Evolutionary conservation across 2,329 filamentous ascomycete species (phyloP).

Genomic region (Aspergillus sclerotialis): DNA sequence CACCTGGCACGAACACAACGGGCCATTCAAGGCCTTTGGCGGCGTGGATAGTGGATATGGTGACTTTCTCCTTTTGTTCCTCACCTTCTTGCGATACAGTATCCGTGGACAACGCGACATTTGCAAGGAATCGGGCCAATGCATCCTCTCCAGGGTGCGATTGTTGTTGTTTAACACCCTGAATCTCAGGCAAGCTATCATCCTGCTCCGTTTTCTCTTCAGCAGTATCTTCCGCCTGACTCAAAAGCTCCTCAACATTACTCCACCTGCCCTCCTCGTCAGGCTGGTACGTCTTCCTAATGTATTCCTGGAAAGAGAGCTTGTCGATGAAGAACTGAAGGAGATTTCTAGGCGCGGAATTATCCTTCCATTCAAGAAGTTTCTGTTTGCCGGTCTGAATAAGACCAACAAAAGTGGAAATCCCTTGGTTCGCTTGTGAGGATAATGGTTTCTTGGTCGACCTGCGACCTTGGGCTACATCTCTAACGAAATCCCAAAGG

Average conservation of each 20-base stretch:
- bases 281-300: constrained; percentile 64
- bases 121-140: constrained; percentile 77
- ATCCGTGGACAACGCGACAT: constrained; percentile 79
- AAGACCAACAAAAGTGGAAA: constrained; percentile 53
- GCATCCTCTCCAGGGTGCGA: constrained; percentile 51
- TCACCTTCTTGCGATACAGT: constrained; percentile 47
- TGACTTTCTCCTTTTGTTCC: constrained; percentile 56
- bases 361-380: constrained; percentile 39
- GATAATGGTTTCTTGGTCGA: constrained; percentile 49
- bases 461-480: constrained; percentile 46
- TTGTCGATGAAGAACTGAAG: constrained; percentile 56
- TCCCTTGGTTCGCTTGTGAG: constrained; percentile 49
- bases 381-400: constrained; percentile 53
- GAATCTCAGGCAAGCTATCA: constrained; percentile 57
- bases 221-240: constrained; percentile 66
- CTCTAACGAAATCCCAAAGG: constrained; percentile 69
- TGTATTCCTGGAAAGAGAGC: constrained; percentile 65
- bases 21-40: constrained; percentile 97
- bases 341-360: constrained; percentile 38
- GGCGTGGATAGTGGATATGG: constrained; percentile 92
- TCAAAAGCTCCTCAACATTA: constrained; percentile 83
- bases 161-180: constrained; percentile 59
- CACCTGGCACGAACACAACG: constrained; percentile 83
- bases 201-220: constrained; percentile 46
- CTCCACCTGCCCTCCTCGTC: constrained; percentile 75